Base-by-base conservation (phyloP, 2,329 filamentous ascomycete genomes). In the Aureobasidium sp. region DNA sequence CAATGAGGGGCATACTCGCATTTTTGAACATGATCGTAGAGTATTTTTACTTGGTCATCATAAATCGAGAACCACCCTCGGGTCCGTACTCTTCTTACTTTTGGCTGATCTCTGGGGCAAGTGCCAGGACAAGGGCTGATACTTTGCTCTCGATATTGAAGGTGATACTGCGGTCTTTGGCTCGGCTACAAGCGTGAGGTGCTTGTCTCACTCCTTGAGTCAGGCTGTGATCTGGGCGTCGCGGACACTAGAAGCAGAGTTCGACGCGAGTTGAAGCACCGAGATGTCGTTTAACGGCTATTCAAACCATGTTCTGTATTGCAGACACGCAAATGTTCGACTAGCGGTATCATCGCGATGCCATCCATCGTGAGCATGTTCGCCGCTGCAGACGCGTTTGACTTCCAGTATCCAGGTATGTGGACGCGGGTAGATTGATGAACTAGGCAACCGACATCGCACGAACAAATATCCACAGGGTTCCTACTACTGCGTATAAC, bases 181-280 rank as follows among this genome's bases (percentile, higher is more conserved):
- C 15, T 41, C 20, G 31, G 44, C 34, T 48, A 41, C 20, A 41
- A 48, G 31, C 20, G 20, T 48, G 25, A 25, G n/a, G 44, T 49
- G 44, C 31, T n/a, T 59, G 56, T 48, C 56, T 59, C 44, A 59
- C 25, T 20, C 44, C 56, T 59, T n/a, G 44, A 59, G 44, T 48
- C 56, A 59, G 49, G 56, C 14, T 31, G 44, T 49, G 56, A 41
- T 20, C 56, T 39, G 34, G 36, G 56, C 56, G 22, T 27, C 14
- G 11, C 36, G 22, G 22, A 22, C 22, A 59, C 44, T 49, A 41
- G 25, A 59, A 29, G 34, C 17, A 37, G 36, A 34, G 15, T 47
- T 22, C 5, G 31, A 57, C 5, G 20, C 8, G 29, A 57, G 11
- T 45, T 45, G 12, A 36, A 45, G 36, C 41, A 45, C n/a, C 5